These are phyloP conservation scores for Xylaria sp. DNA, from an alignment of 2,329 filamentous ascomycete genomes.

Conservation along the genomic window DNA sequence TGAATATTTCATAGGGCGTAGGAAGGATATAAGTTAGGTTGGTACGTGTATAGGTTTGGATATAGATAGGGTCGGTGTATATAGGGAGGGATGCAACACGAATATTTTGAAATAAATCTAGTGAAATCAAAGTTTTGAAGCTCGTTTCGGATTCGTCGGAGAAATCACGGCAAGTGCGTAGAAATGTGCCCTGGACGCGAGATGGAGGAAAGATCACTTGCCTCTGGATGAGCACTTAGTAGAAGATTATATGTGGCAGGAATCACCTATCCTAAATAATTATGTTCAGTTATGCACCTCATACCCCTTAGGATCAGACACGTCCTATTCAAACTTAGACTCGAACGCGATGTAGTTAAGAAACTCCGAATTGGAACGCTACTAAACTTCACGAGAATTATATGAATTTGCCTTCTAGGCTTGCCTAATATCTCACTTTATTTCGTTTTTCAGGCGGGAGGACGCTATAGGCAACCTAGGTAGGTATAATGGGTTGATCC, in stretches of 20 bases:
- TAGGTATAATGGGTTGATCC: no score
- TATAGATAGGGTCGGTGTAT: background rate
- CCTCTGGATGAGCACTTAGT: background rate
- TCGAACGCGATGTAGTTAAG: background rate
- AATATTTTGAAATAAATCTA: background rate
- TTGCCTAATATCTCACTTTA: background rate
- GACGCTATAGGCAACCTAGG: background rate
- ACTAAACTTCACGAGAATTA: background rate
- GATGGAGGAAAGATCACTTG: slow-evolving; percentile 22
- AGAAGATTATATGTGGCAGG: background rate
- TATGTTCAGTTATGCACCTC: background rate
- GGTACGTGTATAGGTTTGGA: background rate
- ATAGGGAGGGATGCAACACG: background rate
- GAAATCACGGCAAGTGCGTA: background rate
- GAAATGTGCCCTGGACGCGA: background rate
- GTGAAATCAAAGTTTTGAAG: background rate
- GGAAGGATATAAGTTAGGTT: background rate
- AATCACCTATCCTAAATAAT: background rate
- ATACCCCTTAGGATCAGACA: background rate
- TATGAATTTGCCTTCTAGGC: background rate
- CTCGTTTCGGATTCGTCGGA: background rate
- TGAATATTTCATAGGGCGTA: slow-evolving; percentile 6
- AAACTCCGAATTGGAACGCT: background rate
- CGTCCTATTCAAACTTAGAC: background rate
- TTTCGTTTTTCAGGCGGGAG: background rate